These are phyloP conservation scores for Phytophthora europaea DNA, from an alignment of 352 stramenopile species.

Conservation along the genomic window DNA sequence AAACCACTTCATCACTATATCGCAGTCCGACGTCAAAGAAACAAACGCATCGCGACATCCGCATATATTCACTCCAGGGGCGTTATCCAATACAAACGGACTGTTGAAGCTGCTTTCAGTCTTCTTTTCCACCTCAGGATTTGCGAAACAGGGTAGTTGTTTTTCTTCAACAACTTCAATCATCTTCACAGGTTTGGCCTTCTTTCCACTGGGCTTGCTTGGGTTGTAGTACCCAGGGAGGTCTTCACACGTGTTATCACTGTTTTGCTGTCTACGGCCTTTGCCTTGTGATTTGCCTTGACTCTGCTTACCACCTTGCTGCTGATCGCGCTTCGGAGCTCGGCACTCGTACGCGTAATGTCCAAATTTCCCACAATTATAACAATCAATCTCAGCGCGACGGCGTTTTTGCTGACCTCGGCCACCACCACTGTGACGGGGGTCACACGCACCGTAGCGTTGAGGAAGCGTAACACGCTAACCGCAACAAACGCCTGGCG, in stretches of 20 bases:
- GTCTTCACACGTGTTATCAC: slow-evolving; percentile 6
- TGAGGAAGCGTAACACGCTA: too few species aligned
- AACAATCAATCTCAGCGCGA: too few species aligned
- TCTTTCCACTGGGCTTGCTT: slow-evolving; percentile 1
- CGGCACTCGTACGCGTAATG: too few species aligned
- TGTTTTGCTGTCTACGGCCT: not conserved
- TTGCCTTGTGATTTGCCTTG: not conserved
- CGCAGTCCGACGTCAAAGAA: slow-evolving; percentile 7
- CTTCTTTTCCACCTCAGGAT: not conserved
- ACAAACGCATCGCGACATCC: slow-evolving; percentile 13
- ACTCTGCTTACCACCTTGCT: not conserved
- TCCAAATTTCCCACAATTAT: too few species aligned
- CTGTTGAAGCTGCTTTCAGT: not conserved
- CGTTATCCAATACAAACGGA: slow-evolving; percentile 12
- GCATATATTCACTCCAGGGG: slow-evolving; percentile 21
- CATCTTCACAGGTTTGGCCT: slow-evolving; percentile 11
- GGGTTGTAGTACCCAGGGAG: slow-evolving; percentile 12
- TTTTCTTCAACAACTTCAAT: slow-evolving; percentile 7
- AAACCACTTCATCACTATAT: slow-evolving; percentile 15
- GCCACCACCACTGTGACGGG: too few species aligned
- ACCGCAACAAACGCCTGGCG: too few species aligned
- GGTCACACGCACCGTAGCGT: too few species aligned
- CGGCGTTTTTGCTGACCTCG: too few species aligned
- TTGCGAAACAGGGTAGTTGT: not conserved
- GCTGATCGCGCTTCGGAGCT: not conserved